Evolutionary conservation across 768 basidiomycete species (phyloP).

Genomic region (Suillus variegatus): DNA sequence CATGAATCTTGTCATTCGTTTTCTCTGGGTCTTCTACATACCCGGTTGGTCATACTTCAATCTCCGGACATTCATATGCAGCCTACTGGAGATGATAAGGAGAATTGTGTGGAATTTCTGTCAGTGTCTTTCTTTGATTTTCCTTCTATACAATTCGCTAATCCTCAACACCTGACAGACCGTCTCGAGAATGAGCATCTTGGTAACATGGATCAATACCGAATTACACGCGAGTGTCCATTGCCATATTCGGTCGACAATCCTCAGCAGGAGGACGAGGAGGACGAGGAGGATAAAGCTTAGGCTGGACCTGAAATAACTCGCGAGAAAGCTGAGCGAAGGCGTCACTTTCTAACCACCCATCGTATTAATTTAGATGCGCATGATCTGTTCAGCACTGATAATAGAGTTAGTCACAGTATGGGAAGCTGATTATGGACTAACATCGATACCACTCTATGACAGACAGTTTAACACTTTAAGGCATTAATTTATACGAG

Average conservation of each 20-base stretch:
- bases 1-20: constrained; percentile 73
- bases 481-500: not conserved
- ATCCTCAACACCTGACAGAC: constrained; percentile 38
- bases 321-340: not conserved
- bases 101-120: constrained; percentile 94
- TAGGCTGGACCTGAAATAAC: constrained; percentile 1
- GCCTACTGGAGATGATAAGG: constrained; percentile 72
- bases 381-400: not conserved
- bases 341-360: not conserved
- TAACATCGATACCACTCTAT: not conserved
- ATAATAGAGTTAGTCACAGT: not conserved
- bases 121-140: constrained; percentile 36
- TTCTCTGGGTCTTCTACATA: constrained; percentile 82
- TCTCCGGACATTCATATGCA: constrained; percentile 67
- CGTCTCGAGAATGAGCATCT: constrained; percentile 91
- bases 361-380: not conserved
- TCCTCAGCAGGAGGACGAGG: constrained; percentile 41
- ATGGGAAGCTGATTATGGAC: not conserved
- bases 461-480: not conserved
- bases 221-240: constrained; percentile 82
- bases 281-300: constrained; percentile 45
- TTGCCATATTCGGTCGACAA: constrained; percentile 70
- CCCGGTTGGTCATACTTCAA: constrained; percentile 51
- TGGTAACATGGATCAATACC: constrained; percentile 92
- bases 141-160: not conserved